These are phyloP conservation scores for Phytophthora meadii DNA, from an alignment of 352 stramenopile species.

Conservation along the genomic window DNA sequence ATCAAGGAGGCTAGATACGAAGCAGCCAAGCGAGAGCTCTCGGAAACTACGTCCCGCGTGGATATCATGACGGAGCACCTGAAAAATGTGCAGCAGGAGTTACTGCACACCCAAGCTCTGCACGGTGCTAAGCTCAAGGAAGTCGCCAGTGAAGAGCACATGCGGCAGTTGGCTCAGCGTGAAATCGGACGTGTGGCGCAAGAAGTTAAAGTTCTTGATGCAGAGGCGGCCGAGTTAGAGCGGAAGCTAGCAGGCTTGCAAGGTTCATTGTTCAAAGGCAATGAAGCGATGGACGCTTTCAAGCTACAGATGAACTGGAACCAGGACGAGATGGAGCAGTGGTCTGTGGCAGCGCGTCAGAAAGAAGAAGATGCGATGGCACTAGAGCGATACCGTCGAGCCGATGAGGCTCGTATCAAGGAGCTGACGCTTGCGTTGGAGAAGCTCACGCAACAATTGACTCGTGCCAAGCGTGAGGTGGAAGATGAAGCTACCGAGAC, in stretches of 20 bases:
- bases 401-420: slow-evolving; percentile 96
- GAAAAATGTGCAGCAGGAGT: slow-evolving; percentile 96
- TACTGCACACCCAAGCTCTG: slow-evolving; percentile 94
- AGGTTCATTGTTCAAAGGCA: slow-evolving; percentile 92
- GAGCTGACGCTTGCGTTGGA: slow-evolving; percentile 94
- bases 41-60: slow-evolving; percentile 90
- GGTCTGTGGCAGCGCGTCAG: slow-evolving; percentile 94
- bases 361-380: slow-evolving; percentile 96
- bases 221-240: slow-evolving; percentile 79
- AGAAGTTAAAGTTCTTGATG: slow-evolving; percentile 76
- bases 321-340: slow-evolving; percentile 98
- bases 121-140: slow-evolving; percentile 94
- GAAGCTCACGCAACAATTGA: slow-evolving; percentile 90
- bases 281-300: slow-evolving; percentile 96
- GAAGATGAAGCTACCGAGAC: slow-evolving; percentile 92
- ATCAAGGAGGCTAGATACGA: slow-evolving; percentile 78
- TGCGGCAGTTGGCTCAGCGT: slow-evolving; percentile 90
- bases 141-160: slow-evolving; percentile 94
- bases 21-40: slow-evolving; percentile 67
- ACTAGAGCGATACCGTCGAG: slow-evolving; percentile 93
- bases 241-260: slow-evolving; percentile 90
- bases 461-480: slow-evolving; percentile 80
- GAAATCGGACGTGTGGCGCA: slow-evolving; percentile 88
- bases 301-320: slow-evolving; percentile 99
- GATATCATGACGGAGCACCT: slow-evolving; percentile 96